Evolutionary conservation across 169 alveolate species (phyloP).

Genomic region (Plasmodium cynomolgi): DNA sequence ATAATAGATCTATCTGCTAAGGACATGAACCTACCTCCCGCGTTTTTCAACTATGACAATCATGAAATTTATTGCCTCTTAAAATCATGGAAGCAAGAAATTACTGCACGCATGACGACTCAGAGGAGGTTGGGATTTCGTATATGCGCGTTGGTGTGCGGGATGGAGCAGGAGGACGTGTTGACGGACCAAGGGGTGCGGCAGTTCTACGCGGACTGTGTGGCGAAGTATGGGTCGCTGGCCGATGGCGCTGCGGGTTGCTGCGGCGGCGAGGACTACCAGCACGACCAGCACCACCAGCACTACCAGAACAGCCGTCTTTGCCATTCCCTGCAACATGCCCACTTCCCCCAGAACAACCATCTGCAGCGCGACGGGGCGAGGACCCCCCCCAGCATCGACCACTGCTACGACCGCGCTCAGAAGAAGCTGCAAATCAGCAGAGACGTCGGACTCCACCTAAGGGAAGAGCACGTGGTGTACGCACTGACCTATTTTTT

Average conservation of each 20-base stretch:
- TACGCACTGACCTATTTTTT: slow-evolving; percentile 30
- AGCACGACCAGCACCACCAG: no score
- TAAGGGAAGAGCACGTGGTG: slow-evolving; percentile 59
- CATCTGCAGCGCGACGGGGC: not conserved
- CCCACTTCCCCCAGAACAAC: no score
- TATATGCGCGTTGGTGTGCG: slow-evolving; percentile 43
- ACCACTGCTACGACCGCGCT: slow-evolving; percentile 34
- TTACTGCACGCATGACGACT: slow-evolving; percentile 46
- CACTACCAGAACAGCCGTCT: not conserved
- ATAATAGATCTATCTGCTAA: slow-evolving; percentile 20
- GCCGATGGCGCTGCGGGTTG: not conserved
- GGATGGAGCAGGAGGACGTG: not conserved
- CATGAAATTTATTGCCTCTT: slow-evolving; percentile 45
- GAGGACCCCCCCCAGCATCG: not conserved
- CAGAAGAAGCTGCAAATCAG: slow-evolving; percentile 19
- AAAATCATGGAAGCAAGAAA: slow-evolving; percentile 69
- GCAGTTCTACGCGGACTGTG: not conserved
- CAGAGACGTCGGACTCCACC: slow-evolving; percentile 36
- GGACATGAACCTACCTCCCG: slow-evolving; percentile 39
- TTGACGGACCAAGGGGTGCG: slow-evolving; percentile 16
- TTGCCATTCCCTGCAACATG: no score
- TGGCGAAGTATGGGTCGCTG: not conserved
- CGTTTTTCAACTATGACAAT: slow-evolving; percentile 25
- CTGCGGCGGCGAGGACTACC: not conserved
- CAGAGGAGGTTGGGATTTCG: slow-evolving; percentile 64